Conservation (phyloP, 2,329 filamentous ascomycete species). For the Colletotrichum eremochloae region DNA sequence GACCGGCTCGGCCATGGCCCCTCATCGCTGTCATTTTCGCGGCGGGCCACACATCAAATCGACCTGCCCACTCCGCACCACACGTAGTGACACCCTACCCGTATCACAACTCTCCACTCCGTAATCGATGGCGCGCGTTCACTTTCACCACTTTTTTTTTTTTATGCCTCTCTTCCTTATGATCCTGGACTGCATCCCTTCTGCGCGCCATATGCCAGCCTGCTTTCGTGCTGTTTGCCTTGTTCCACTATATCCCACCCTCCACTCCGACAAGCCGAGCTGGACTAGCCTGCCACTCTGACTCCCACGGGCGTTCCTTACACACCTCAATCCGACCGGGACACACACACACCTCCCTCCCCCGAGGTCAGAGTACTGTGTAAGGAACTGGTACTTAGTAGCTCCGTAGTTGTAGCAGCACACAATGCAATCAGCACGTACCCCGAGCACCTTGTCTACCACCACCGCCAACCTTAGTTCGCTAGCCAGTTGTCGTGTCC, state of each 20-base stretch:
- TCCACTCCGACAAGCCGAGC: slow-evolving; percentile 36
- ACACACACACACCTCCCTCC: slow-evolving; percentile 25
- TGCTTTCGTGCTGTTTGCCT: slow-evolving; percentile 43
- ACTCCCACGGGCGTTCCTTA: slow-evolving; percentile 29
- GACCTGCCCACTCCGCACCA: slow-evolving; percentile 40
- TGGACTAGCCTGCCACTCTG: slow-evolving; percentile 28
- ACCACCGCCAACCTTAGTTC: slow-evolving; percentile 14
- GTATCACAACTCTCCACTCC: slow-evolving; percentile 41
- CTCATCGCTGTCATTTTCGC: slow-evolving; percentile 31
- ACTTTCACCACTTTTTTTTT: slow-evolving; percentile 29
- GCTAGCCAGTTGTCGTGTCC: slow-evolving; percentile 29
- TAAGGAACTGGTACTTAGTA: slow-evolving; percentile 23
- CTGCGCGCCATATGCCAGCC: slow-evolving; percentile 42
- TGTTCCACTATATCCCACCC: slow-evolving; percentile 36
- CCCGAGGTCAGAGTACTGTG: slow-evolving; percentile 4
- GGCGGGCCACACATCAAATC: slow-evolving; percentile 13
- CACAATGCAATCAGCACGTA: slow-evolving; percentile 34
- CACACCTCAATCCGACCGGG: slow-evolving; percentile 32
- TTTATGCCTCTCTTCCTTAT: slow-evolving; percentile 23
- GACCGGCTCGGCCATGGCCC: slow-evolving; percentile 9
- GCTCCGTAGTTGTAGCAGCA: slow-evolving; percentile 33
- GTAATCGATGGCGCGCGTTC: slow-evolving; percentile 34
- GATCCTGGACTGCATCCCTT: slow-evolving; percentile 25
- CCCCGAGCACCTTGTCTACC: slow-evolving; percentile 22
- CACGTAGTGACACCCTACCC: slow-evolving; percentile 41